phyloP scores from a whole-genome alignment of 2,329 filamentous ascomycete species.

The Arthrobotrys sphaeroides region DNA sequence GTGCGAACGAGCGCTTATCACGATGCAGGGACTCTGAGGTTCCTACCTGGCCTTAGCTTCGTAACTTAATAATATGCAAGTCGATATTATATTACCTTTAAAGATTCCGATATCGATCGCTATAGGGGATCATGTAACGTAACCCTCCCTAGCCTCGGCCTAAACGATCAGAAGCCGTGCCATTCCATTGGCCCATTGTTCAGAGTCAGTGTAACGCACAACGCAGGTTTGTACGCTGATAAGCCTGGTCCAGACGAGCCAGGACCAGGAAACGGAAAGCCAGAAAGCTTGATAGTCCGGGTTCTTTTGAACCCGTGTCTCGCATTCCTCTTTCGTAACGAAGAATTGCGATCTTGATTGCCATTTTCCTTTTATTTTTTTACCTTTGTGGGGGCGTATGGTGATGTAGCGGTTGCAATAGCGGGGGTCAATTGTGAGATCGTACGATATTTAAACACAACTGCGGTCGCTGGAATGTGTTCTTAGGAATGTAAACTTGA shows the following conservation, averaged over 20 bases:
- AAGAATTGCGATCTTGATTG: conserved; percentile 9
- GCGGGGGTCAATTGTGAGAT: not conserved
- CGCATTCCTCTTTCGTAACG: conserved; percentile 38
- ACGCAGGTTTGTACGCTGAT: conserved; percentile 14
- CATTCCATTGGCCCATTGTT: not conserved
- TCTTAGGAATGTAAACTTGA: no score
- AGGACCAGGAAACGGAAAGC: conserved; percentile 1
- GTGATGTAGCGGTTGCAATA: not conserved
- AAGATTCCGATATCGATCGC: no score
- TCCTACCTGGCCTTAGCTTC: no score
- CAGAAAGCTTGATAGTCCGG: not conserved
- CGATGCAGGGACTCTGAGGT: no score
- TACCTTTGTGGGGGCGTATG: not conserved
- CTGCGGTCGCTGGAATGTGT: not conserved
- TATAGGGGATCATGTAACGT: no score
- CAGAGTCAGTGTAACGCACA: conserved; percentile 24
- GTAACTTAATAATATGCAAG: no score
- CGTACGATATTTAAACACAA: conserved; percentile 15
- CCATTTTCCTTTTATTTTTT: not conserved
- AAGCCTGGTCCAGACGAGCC: not conserved
- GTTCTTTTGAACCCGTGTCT: not conserved
- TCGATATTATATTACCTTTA: no score
- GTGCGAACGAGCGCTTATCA: no score
- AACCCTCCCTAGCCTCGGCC: not conserved
- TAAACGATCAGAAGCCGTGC: not conserved